Percentiles rank a stretch among this genome's conserved stretches.
Evolutionary conservation across 73 alveolate species (phyloP).

Genomic region (Uronychia setigera): DNA sequence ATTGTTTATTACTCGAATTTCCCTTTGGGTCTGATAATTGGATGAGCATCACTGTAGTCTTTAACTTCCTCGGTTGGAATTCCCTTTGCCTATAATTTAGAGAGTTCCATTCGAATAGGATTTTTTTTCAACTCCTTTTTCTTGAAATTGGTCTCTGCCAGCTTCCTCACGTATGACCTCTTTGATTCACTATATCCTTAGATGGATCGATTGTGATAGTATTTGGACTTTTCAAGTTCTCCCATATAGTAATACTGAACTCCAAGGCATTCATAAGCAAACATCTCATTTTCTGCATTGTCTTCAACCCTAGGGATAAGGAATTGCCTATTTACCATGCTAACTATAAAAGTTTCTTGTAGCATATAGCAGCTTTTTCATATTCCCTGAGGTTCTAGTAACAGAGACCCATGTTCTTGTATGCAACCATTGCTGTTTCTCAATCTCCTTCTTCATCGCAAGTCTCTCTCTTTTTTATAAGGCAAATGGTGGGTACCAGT

Average conservation of each 20-base stretch:
- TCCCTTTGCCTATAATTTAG: not conserved
- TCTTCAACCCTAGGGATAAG: conserved; percentile 3
- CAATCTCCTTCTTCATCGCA: not conserved
- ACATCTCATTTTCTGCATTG: conserved; percentile 44
- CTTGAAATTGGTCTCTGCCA: conserved; percentile 36
- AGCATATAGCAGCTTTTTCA: conserved; percentile 46
- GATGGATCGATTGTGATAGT: conserved; percentile 46
- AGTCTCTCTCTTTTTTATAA: not conserved
- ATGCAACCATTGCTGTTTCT: conserved; percentile 12
- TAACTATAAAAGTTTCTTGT: conserved; percentile 44
- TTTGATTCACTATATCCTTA: conserved; percentile 41
- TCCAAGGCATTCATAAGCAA: conserved; percentile 49
- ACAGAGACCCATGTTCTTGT: conserved; percentile 8
- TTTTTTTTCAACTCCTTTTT: conserved; percentile 2
- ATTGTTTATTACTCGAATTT: not conserved
- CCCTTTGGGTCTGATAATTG: not conserved
- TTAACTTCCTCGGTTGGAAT: not conserved
- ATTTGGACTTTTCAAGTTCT: conserved; percentile 56
- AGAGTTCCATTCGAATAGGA: not conserved
- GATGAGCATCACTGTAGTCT: not conserved
- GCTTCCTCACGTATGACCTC: conserved; percentile 40
- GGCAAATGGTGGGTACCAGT: not conserved
- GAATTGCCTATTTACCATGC: conserved; percentile 32
- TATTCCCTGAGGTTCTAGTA: conserved; percentile 45
- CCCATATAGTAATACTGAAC: conserved; percentile 46